Evolutionary conservation across 352 stramenopile genomes (phyloP), one percentile per base, ranked within the genome.

Genomic region (Phytophthora tubulina): DNA sequence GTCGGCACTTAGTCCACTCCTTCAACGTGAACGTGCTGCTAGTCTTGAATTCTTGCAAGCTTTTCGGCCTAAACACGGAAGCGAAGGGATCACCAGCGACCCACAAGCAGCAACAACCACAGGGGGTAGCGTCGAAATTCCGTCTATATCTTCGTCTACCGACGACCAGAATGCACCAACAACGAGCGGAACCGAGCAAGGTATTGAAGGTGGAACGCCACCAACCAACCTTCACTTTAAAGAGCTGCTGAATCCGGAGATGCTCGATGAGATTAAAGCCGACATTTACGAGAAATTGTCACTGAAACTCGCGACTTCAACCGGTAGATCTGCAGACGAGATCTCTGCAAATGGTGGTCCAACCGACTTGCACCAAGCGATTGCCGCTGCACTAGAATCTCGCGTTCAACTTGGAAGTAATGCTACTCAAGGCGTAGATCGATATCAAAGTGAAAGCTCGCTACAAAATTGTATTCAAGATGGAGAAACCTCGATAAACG

Each of bases 201-300:
- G 30, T 8, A 66, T 31, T 32, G 17, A 61, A 35, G 55, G 56
- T 27, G 32, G 44, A 27, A 31, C 57, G n/a, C 6, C 63, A 15
- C 52, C 67, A 6, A 58, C 67, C 9, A 80, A 82, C n/a, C 36
- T 86, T 30, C 76, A 81, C 0, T 84, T 82, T 33, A 89, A 89
- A 33, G 82, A 90, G 31, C 56, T 91, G 0, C 51, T 90, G 31
- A 91, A 75, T 13, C 45, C 72, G 0, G 70, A 85, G 31, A 76
- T 90, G 53, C 56, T 93, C 1, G 80, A 90, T 17, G 63, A 81
- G 13, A 85, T 93, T 48, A 91, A 90, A 69, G 75, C 82, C 10
- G 83, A 91, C 11, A 85, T 91, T 39, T 88, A 81, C 52, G 73
- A 81, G 8, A 85, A 86, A 27, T 58, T 93, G 3, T 84, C 79